These are phyloP conservation scores for Sideroxylon spinosum DNA, from an alignment of 179 eudicot species.

Conservation along the genomic window DNA sequence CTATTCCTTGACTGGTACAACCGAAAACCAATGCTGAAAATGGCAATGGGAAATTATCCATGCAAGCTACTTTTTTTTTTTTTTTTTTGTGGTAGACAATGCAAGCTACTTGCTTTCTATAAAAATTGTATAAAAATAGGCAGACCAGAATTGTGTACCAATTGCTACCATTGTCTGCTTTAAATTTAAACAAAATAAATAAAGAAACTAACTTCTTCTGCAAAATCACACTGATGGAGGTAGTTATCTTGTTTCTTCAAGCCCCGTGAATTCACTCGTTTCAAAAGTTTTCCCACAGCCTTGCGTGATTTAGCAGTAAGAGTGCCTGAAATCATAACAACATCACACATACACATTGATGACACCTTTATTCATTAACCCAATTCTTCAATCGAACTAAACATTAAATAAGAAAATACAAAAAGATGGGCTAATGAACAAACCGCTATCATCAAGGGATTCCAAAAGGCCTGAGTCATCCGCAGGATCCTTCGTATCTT, in stretches of 20 bases:
- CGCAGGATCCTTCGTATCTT: conserved; percentile 9
- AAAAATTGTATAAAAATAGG: background rate
- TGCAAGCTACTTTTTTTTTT: background rate
- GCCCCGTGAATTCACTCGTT: conserved; percentile 30
- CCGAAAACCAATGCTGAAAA: background rate
- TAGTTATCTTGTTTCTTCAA: conserved; percentile 27
- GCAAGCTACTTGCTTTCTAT: background rate
- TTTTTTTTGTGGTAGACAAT: too few species aligned
- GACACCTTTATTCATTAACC: background rate
- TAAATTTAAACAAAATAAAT: background rate
- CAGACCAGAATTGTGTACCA: background rate
- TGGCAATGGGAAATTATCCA: background rate
- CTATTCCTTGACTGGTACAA: background rate
- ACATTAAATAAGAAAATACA: background rate
- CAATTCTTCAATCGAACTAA: background rate
- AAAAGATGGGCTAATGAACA: background rate
- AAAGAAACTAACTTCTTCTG: conserved; percentile 23
- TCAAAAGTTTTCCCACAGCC: conserved; percentile 41
- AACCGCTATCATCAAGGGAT: conserved; percentile 14
- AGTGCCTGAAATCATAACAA: conserved; percentile 29
- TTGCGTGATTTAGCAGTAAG: conserved; percentile 37
- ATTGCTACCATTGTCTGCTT: background rate
- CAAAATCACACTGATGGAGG: conserved; percentile 22
- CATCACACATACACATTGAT: background rate
- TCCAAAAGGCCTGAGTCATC: conserved; percentile 5